Evolutionary conservation across 2,329 filamentous ascomycete genomes (phyloP).

Genomic region (Calycina marina): DNA sequence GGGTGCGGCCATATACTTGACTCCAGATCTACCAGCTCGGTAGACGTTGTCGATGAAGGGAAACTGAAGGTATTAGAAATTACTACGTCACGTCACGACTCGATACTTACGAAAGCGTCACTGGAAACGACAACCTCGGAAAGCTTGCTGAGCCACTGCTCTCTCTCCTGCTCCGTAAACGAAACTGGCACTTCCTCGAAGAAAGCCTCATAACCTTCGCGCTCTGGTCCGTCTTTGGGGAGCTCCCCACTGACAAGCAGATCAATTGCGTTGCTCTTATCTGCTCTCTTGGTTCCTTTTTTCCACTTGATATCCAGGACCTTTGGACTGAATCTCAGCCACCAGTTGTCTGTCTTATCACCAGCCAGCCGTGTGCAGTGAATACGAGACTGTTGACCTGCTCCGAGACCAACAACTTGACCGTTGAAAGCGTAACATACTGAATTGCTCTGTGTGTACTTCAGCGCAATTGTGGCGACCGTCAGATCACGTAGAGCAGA

Average conservation of each 20-base stretch:
- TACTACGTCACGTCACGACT: background rate
- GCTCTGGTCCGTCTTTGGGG: slow-evolving; percentile 70
- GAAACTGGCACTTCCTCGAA: slow-evolving; percentile 78
- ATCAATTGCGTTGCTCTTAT: slow-evolving; percentile 98
- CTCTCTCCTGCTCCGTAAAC: slow-evolving; percentile 74
- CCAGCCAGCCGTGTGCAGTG: slow-evolving; percentile 96
- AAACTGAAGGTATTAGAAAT: slow-evolving; percentile 44
- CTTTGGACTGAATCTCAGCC: slow-evolving; percentile 92
- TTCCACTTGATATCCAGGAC: slow-evolving; percentile 89
- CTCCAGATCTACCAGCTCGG: slow-evolving; percentile 74
- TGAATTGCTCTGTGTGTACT: slow-evolving; percentile 98
- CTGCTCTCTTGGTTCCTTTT: slow-evolving; percentile 88
- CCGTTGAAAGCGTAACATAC: slow-evolving; percentile 95
- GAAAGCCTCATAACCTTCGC: slow-evolving; percentile 70
- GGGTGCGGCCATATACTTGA: slow-evolving; percentile 91
- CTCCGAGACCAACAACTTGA: slow-evolving; percentile 85
- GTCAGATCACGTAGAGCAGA: slow-evolving; percentile 78
- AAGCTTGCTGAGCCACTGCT: slow-evolving; percentile 73
- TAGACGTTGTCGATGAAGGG: slow-evolving; percentile 98
- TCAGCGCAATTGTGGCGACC: slow-evolving; percentile 90
- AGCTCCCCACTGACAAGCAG: slow-evolving; percentile 84
- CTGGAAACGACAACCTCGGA: slow-evolving; percentile 74
- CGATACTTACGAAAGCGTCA: slow-evolving; percentile 73
- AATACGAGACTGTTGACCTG: slow-evolving; percentile 93
- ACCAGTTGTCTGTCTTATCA: slow-evolving; percentile 99